Base-by-base conservation (phyloP, 2,329 filamentous ascomycete genomes). In the Sclerotinia spermophila region DNA sequence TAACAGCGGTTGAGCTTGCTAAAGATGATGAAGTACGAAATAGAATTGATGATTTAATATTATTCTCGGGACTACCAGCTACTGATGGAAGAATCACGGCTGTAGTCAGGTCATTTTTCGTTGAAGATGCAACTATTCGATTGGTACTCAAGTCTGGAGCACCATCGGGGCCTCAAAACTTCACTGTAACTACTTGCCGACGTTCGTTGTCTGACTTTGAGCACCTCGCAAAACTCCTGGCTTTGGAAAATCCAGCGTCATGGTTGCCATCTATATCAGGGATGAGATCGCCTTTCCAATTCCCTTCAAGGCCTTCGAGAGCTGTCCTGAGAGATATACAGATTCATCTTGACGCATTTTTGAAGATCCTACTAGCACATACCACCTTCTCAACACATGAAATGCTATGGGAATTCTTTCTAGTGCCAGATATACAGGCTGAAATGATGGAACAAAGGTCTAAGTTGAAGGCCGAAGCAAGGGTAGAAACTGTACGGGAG, bases 21-120 rank as follows among this genome's bases (percentile, higher is more conserved):
- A 99, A 99, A 79, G 96, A 99, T 77, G 96, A 99, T 79, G 96
- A 99, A 75, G 92, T 99, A 38, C 89, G 96, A 53, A 99, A 98
- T 81, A 90, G 93, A 76, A 97, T 99, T 73, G 96, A 99, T 78
- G 96, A 99, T 79, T 84, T 99, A 73, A 90, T 94, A 1, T 83
- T 99, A 15, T 91, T 99, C 74, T 92, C 92, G 30, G 89, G 90
- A 79, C 84, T 87, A 1, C 85, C 92, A 7, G 90, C 88, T 17
- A 84, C 86, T 15, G 93, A 97, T 75, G 91, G 91, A 5, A 89
- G 95, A 35, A 94, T 94, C 33, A 98, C 96, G 0, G 93, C 93
- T 1, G 94, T 98, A 1, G 96, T 99, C 0, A 88, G 96, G 71
- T 96, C 94, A 0, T 97, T 97, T 81, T 98, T 99, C 77, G 94